Evolutionary conservation across 495 filamentous ascomycete genomes (phyloP).

Genomic region (Penicillium ochrochloron): DNA sequence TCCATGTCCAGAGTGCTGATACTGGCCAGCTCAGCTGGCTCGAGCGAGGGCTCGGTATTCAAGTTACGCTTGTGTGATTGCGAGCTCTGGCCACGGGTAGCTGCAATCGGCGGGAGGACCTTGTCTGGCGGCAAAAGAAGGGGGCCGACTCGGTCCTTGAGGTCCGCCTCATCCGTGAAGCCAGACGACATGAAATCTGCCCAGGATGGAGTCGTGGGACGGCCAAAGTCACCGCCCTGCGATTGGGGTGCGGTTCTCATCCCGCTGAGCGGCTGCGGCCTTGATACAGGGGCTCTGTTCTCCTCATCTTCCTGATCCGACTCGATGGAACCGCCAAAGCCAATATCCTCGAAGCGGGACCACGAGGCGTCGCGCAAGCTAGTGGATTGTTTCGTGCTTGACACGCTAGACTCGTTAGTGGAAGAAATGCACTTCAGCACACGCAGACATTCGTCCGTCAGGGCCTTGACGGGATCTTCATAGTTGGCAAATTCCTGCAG

Average conservation of each 20-base stretch:
- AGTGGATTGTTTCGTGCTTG: slow-evolving; percentile 68
- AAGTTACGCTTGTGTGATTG: slow-evolving; percentile 79
- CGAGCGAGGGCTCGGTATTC: slow-evolving; percentile 67
- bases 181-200: slow-evolving; percentile 95
- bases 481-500: slow-evolving; percentile 83
- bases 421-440: slow-evolving; percentile 88
- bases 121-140: slow-evolving; percentile 89
- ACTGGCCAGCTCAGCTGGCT: slow-evolving; percentile 92
- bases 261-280: slow-evolving; percentile 30
- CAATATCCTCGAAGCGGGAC: slow-evolving; percentile 96
- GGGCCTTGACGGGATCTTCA: slow-evolving; percentile 83
- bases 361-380: slow-evolving; percentile 84
- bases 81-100: slow-evolving; percentile 76
- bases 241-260: slow-evolving; percentile 68
- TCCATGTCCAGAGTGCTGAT: slow-evolving; percentile 86
- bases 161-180: slow-evolving; percentile 73
- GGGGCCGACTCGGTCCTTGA: slow-evolving; percentile 54
- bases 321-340: slow-evolving; percentile 80
- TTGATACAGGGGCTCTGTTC: slow-evolving; percentile 39
- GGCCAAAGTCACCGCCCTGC: slow-evolving; percentile 62
- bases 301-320: slow-evolving; percentile 68
- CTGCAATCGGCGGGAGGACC: slow-evolving; percentile 78
- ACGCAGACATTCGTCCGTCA: slow-evolving; percentile 92
- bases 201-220: slow-evolving; percentile 96
- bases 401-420: slow-evolving; percentile 78